phyloP scores from a whole-genome alignment of 371 early-diverging fungal species.

The Hamiltosporidium magnivora region DNA sequence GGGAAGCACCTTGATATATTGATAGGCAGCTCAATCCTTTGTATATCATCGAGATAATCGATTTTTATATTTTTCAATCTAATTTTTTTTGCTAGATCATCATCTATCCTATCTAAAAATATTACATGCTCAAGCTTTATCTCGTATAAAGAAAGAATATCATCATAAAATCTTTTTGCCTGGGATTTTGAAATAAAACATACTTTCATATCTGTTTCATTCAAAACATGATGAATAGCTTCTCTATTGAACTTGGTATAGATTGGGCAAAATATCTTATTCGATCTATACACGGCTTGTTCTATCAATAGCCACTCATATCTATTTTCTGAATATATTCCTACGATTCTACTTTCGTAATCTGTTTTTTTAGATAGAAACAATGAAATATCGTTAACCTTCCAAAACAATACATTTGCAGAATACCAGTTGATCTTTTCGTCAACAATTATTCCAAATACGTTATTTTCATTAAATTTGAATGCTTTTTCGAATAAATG shows the following conservation, averaged over 20 bases:
- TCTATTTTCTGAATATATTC: constrained; percentile 71
- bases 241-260: constrained; percentile 62
- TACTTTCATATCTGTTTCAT: constrained; percentile 59
- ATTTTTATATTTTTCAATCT: constrained; percentile 27
- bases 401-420: too few relatives aligned
- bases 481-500: too few relatives aligned
- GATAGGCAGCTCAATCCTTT: too few relatives aligned
- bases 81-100: background rate
- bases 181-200: constrained; percentile 58
- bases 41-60: constrained; percentile 40
- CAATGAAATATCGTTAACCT: too few relatives aligned
- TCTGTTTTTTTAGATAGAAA: too few relatives aligned
- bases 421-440: too few relatives aligned
- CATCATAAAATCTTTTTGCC: constrained; percentile 52
- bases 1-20: too few relatives aligned
- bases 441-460: too few relatives aligned
- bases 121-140: constrained; percentile 35
- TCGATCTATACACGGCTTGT: constrained; percentile 46
- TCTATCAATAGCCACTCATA: constrained; percentile 78
- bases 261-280: constrained; percentile 58
- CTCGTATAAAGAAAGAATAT: constrained; percentile 19
- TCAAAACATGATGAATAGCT: constrained; percentile 58
- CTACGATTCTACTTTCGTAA: constrained; percentile 31
- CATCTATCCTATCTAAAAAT: constrained; percentile 19
- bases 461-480: too few relatives aligned